These are phyloP conservation scores for Capsicum chinense DNA, from an alignment of 257 asterid genomes.

Conservation along the genomic window DNA sequence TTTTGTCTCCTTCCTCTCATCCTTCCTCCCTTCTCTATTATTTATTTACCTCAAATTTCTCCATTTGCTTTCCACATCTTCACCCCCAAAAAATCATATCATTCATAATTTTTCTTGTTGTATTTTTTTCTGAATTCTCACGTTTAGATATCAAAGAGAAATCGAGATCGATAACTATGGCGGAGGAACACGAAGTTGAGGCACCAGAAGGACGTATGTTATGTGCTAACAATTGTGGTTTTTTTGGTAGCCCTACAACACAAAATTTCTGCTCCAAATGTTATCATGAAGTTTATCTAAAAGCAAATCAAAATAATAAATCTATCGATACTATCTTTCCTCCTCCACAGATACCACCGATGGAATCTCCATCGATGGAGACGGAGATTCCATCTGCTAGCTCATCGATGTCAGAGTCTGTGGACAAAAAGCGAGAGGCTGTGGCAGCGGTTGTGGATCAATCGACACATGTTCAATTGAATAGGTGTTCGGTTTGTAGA, in stretches of 20 bases:
- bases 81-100: no score
- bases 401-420: neutral
- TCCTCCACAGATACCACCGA: neutral
- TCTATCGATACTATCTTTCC: slow-evolving; percentile 41
- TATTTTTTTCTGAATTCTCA: neutral
- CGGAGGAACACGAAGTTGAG: slow-evolving; percentile 84
- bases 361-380: no score
- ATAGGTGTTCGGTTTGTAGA: slow-evolving; percentile 69
- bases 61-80: neutral
- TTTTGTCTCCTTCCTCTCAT: slow-evolving; percentile 48
- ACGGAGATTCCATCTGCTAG: neutral
- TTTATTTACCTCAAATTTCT: slow-evolving; percentile 34
- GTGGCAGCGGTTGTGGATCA: slow-evolving; percentile 40
- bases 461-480: slow-evolving; percentile 39
- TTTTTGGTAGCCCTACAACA: slow-evolving; percentile 81
- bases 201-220: slow-evolving; percentile 79
- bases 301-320: slow-evolving; percentile 30
- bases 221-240: slow-evolving; percentile 84
- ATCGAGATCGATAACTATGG: slow-evolving; percentile 45
- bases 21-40: slow-evolving; percentile 43
- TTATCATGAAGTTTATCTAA: slow-evolving; percentile 52
- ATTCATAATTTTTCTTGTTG: no score
- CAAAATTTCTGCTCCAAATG: slow-evolving; percentile 83
- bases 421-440: neutral
- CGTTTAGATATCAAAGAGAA: neutral